Evolutionary conservation across 2,329 filamentous ascomycete genomes (phyloP).

Genomic region (Aureobasidium sp.): DNA sequence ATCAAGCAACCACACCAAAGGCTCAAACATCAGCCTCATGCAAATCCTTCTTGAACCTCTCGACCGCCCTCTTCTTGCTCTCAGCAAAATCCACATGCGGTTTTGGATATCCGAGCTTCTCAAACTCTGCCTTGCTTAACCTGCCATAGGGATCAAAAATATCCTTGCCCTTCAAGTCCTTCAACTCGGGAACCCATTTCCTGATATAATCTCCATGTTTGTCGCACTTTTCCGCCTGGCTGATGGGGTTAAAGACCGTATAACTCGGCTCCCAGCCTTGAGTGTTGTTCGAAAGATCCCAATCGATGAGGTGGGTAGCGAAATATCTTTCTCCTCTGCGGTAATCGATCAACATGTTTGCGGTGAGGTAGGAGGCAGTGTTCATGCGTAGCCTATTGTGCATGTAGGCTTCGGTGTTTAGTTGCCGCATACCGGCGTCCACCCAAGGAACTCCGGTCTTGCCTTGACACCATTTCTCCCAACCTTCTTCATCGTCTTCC

Average conservation of each 20-base stretch:
- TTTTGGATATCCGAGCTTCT: conserved; percentile 40
- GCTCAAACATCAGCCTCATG: conserved; percentile 30
- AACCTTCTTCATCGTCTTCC: conserved; percentile 45
- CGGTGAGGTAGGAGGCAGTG: conserved; percentile 41
- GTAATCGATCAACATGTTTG: conserved; percentile 45
- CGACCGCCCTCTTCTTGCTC: conserved; percentile 37
- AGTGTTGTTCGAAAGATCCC: conserved; percentile 45
- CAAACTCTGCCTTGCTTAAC: conserved; percentile 41
- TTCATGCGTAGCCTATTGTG: conserved; percentile 49
- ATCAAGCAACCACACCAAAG: background rate
- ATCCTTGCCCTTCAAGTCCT: conserved; percentile 39
- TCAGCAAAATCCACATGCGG: conserved; percentile 41
- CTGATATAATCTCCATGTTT: conserved; percentile 33
- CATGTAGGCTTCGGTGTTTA: conserved; percentile 45
- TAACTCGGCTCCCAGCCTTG: conserved; percentile 47
- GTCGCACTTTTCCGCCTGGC: conserved; percentile 34
- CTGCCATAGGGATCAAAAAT: conserved; percentile 43
- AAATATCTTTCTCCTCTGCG: conserved; percentile 46
- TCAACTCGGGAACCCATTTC: conserved; percentile 33
- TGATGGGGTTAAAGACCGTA: conserved; percentile 41
- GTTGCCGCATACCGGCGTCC: conserved; percentile 46
- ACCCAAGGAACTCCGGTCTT: conserved; percentile 44
- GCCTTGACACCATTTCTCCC: conserved; percentile 43
- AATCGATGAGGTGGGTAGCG: conserved; percentile 43
- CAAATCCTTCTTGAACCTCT: conserved; percentile 40